Evolutionary conservation across 1,284 basidiomycete species (phyloP).

Genomic region (Coniophora puteana): DNA sequence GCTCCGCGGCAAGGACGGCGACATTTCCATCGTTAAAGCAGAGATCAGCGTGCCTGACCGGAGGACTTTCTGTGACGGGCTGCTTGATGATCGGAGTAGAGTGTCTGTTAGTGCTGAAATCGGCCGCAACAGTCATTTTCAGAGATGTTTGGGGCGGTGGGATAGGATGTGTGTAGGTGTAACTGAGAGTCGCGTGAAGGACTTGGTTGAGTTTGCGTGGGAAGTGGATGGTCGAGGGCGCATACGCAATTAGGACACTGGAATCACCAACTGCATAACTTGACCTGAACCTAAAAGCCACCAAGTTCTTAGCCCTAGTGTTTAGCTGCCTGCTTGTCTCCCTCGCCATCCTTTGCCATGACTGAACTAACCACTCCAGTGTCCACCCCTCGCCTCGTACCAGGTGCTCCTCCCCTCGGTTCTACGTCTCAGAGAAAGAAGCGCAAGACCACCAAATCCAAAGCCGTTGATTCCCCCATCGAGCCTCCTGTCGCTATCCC

Average conservation of each 20-base stretch:
- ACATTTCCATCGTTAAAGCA: constrained; percentile 67
- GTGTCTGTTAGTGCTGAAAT: constrained; percentile 49
- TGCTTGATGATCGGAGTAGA: too few relatives aligned
- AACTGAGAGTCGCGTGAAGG: too few relatives aligned
- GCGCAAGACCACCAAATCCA: constrained; percentile 50
- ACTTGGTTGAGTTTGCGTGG: too few relatives aligned
- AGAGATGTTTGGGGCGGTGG: too few relatives aligned
- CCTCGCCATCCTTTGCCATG: constrained; percentile 33
- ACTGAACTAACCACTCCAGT: constrained; percentile 40
- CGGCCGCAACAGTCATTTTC: constrained; percentile 11
- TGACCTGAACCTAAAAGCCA: too few relatives aligned
- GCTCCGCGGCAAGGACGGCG: constrained; percentile 47
- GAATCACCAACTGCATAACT: too few relatives aligned
- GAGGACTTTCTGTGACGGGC: constrained; percentile 14
- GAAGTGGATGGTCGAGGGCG: too few relatives aligned
- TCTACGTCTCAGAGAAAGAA: constrained; percentile 70
- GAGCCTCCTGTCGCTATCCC: constrained; percentile 37
- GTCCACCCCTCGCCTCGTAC: constrained; percentile 52
- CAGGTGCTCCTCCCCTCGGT: constrained; percentile 63
- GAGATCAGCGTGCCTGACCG: constrained; percentile 47
- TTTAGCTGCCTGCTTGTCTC: constrained; percentile 17
- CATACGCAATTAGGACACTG: too few relatives aligned
- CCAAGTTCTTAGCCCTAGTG: constrained; percentile 15
- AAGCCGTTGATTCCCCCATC: constrained; percentile 33
- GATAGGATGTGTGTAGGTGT: too few relatives aligned